Conservation (phyloP, 257 asterid genomes). For the Solanum raphanifolium region DNA sequence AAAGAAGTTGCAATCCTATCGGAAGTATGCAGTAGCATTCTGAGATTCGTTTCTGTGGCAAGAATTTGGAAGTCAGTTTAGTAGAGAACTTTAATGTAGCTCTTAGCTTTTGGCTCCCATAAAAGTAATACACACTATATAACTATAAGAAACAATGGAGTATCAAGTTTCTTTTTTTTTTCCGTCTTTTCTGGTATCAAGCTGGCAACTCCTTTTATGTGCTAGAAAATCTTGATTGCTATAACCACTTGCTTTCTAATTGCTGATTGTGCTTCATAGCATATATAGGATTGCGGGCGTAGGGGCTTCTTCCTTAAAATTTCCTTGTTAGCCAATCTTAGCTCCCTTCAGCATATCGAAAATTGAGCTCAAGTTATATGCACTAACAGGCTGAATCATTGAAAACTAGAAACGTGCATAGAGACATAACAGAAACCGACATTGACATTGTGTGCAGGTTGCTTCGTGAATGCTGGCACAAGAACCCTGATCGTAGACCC, state of each 20-base stretch:
- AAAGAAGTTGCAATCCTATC: neutral
- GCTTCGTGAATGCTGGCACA: slow-evolving; percentile 58
- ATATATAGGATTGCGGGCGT: neutral
- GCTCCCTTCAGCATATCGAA: neutral
- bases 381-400: neutral
- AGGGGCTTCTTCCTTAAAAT: neutral
- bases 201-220: neutral
- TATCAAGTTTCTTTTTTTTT: neutral
- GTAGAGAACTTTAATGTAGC: neutral
- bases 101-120: neutral
- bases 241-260: neutral
- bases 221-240: neutral
- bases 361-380: neutral
- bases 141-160: neutral
- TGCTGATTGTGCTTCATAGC: neutral
- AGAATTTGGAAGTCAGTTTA: neutral
- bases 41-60: neutral
- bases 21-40: neutral
- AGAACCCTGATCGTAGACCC: slow-evolving; percentile 43
- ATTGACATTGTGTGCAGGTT: slow-evolving; percentile 27
- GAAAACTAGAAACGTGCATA: neutral
- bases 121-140: neutral
- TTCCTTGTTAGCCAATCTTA: neutral
- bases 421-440: neutral
- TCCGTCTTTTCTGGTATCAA: neutral